Conservation (phyloP, 306 rosid species). For the Carpinus fangiana region DNA sequence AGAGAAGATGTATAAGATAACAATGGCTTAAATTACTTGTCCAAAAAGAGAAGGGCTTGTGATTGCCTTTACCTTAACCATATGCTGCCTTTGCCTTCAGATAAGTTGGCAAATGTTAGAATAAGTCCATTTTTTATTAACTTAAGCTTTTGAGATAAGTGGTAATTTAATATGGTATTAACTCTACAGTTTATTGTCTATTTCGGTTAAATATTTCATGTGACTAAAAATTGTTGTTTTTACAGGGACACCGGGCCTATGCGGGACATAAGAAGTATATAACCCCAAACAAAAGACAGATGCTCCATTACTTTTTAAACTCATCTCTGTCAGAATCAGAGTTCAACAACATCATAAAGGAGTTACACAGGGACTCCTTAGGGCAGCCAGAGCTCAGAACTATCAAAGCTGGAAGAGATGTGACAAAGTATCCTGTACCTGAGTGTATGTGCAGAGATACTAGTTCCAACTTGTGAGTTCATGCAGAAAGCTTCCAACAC, state of each 20-base stretch:
- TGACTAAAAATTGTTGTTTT: slow-evolving; percentile 13
- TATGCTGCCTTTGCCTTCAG: not conserved
- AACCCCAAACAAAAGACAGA: slow-evolving; percentile 94
- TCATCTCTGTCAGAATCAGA: slow-evolving; percentile 70
- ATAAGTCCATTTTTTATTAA: too few species aligned
- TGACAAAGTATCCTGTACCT: slow-evolving; percentile 84
- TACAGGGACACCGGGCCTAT: slow-evolving; percentile 88
- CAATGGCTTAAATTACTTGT: too few species aligned
- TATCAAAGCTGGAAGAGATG: slow-evolving; percentile 65
- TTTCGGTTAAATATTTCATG: too few species aligned
- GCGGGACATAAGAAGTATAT: slow-evolving; percentile 90
- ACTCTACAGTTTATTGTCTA: too few species aligned
- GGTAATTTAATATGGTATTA: too few species aligned
- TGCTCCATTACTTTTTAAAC: slow-evolving; percentile 72
- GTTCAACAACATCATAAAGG: slow-evolving; percentile 63
- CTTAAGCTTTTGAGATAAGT: too few species aligned
- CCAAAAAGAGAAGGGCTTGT: not conserved
- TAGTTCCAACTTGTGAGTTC: slow-evolving; percentile 23
- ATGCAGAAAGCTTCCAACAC: slow-evolving; percentile 20
- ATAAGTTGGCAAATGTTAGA: not conserved
- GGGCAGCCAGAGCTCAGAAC: slow-evolving; percentile 83
- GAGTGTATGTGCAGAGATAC: slow-evolving; percentile 82
- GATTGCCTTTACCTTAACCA: not conserved
- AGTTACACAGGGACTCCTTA: slow-evolving; percentile 69
- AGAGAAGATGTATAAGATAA: not conserved